Evolutionary conservation across 768 basidiomycete species (phyloP).

Genomic region (Leccinum imitatum): DNA sequence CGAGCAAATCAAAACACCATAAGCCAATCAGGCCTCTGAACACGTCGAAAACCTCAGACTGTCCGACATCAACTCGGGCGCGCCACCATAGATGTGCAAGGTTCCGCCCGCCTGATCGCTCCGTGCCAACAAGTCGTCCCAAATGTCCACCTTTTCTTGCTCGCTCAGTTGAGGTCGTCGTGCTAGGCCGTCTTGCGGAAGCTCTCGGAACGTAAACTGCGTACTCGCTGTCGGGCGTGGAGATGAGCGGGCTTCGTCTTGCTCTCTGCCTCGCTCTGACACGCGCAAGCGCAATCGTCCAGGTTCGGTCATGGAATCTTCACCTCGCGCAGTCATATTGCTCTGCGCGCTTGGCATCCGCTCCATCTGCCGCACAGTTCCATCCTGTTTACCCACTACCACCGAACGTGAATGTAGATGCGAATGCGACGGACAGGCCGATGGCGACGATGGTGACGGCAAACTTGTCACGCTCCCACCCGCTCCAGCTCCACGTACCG

Average conservation of each 20-base stretch:
- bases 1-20: not conserved
- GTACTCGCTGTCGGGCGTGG: constrained; percentile 21
- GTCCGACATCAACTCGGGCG: constrained; percentile 43
- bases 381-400: constrained; percentile 8
- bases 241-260: constrained; percentile 1
- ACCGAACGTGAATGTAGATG: not conserved
- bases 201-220: constrained; percentile 49
- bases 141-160: constrained; percentile 68
- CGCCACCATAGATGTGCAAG: constrained; percentile 46
- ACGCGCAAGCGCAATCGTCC: not conserved
- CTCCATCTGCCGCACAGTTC: constrained; percentile 15
- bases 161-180: constrained; percentile 50
- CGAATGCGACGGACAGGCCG: not conserved
- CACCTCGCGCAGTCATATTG: constrained; percentile 30
- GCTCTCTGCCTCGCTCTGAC: constrained; percentile 3
- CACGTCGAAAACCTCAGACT: constrained; percentile 37
- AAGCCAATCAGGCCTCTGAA: constrained; percentile 18
- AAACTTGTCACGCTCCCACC: constrained; percentile 6
- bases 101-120: constrained; percentile 76
- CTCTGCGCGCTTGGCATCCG: constrained; percentile 28
- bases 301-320: constrained; percentile 2
- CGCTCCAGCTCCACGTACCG: constrained; percentile 12
- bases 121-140: constrained; percentile 65
- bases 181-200: constrained; percentile 28
- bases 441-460: constrained; percentile 1